phyloP scores from a whole-genome alignment of 1,139 yeast genomes.

The Geotrichum cucujoidarum region DNA sequence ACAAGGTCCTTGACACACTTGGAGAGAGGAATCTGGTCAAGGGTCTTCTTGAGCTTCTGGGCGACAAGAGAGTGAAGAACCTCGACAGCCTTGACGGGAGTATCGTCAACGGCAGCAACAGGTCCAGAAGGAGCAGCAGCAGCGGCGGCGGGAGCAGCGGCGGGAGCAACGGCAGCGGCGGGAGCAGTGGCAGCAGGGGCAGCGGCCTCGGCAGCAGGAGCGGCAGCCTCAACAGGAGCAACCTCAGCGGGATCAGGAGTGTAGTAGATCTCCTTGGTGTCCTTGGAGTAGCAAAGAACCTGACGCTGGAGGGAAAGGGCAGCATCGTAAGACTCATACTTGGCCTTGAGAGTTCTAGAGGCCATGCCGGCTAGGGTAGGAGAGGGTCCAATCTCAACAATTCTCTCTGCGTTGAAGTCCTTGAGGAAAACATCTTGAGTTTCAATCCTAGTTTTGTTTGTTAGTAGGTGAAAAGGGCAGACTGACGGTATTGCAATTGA shows the following conservation, averaged over 20 bases:
- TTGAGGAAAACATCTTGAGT: slow-evolving; percentile 96
- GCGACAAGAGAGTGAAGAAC: slow-evolving; percentile 88
- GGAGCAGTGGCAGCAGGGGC: slow-evolving; percentile 41
- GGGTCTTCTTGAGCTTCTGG: slow-evolving; percentile 85
- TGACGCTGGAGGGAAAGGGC: slow-evolving; percentile 95
- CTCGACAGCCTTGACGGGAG: slow-evolving; percentile 79
- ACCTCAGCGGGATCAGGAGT: slow-evolving; percentile 76
- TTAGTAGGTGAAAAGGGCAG: not conserved
- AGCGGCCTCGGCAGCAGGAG: slow-evolving; percentile 34
- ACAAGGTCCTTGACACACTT: slow-evolving; percentile 96
- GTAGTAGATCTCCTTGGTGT: slow-evolving; percentile 92
- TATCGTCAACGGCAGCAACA: slow-evolving; percentile 79
- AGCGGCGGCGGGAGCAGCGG: slow-evolving; percentile 40
- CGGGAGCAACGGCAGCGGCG: slow-evolving; percentile 39
- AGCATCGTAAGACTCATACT: slow-evolving; percentile 96
- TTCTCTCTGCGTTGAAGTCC: slow-evolving; percentile 92
- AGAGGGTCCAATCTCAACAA: slow-evolving; percentile 97
- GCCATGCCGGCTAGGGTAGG: slow-evolving; percentile 99
- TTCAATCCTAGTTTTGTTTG: slow-evolving; percentile 54
- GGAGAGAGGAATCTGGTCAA: slow-evolving; percentile 78
- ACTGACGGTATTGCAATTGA: not conserved
- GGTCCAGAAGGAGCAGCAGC: slow-evolving; percentile 66
- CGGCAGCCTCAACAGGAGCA: slow-evolving; percentile 42
- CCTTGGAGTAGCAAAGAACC: slow-evolving; percentile 91
- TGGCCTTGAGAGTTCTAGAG: slow-evolving; percentile 89